Base-by-base conservation (phyloP, 345 rosid species). In the Mangifera indica region DNA sequence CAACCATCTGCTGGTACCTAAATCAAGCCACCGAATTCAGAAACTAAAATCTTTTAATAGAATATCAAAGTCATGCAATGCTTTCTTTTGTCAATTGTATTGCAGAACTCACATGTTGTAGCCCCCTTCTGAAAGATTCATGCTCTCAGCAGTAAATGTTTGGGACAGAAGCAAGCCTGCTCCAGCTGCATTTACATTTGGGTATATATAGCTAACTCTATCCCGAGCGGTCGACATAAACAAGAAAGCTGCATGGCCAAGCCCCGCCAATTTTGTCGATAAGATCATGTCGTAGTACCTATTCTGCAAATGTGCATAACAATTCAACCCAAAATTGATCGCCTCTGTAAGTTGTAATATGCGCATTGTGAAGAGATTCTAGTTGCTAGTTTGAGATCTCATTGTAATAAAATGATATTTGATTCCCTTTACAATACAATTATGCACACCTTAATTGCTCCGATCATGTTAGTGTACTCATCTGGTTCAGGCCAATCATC, bases 271-370 rank as follows among this genome's bases (percentile, higher is more conserved):
- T 84, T 83, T 92, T n/a, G 98, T 94, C 11, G 97, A 94, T 62
- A 92, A 78, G 63, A 90, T 75, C 98, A 92, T 86, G 78, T 94
- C 97, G 72, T 92, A 94, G 85, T 91, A 94, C 91, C 98, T 90
- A 72, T 68, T 76, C 97, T 92, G 95, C 67, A 72, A 76, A 24
- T 40, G 51, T 14, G 54, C 73, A 58, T 62, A 49, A 73, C 42
- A 44, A 53, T 40, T 20, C 15, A 59, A 62, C 32, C 49, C 49
- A 37, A 71, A 71, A 59, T 42, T 64, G 60, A 62, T 59, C 32
- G 53, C 25, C 25, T 70, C 58, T 10, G 60, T 15, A 76, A 76
- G 17, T 57, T 64, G 17, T 24, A 24, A 64, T 24, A 64, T 25
- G 37, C 55, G 22, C 13, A 8, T 24, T 13, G 37, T 64, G 68